These are phyloP conservation scores for Cladosporium sp. DNA, from an alignment of 2,329 filamentous ascomycete genomes.

Conservation along the genomic window DNA sequence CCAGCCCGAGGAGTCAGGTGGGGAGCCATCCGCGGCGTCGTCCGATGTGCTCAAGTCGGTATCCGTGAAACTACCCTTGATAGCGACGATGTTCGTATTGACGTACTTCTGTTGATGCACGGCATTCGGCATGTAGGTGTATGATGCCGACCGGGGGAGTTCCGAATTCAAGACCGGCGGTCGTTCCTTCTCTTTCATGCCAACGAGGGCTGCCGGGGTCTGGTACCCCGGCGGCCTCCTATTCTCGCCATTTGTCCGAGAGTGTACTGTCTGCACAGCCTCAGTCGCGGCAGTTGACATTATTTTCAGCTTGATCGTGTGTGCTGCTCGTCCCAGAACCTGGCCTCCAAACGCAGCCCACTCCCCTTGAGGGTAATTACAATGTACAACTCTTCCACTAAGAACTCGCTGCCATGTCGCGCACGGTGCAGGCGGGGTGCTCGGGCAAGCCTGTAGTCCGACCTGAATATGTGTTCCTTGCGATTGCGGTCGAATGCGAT, in stretches of 20 bases:
- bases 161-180: slow-evolving; percentile 13
- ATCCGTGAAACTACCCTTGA: slow-evolving; percentile 47
- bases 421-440: slow-evolving; percentile 3
- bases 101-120: slow-evolving; percentile 24
- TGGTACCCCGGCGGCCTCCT: slow-evolving; percentile 8
- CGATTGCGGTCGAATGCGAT: not conserved
- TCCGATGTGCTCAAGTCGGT: slow-evolving; percentile 36
- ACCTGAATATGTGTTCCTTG: not conserved
- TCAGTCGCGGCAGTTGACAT: slow-evolving; percentile 7
- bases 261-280: slow-evolving; percentile 4
- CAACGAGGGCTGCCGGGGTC: slow-evolving; percentile 6
- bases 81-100: slow-evolving; percentile 27
- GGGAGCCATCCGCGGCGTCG: slow-evolving; percentile 17
- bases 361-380: not conserved
- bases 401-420: slow-evolving; percentile 4
- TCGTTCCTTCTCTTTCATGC: slow-evolving; percentile 11
- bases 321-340: not conserved
- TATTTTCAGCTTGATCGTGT: not conserved
- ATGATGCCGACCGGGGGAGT: slow-evolving; percentile 52
- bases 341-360: not conserved
- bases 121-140: slow-evolving; percentile 46
- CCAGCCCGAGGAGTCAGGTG: slow-evolving; percentile 38
- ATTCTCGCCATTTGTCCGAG: slow-evolving; percentile 5
- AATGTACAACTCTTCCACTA: slow-evolving; percentile 9
- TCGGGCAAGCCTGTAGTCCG: slow-evolving; percentile 3